phyloP scores from a whole-genome alignment of 306 rosid genomes.

The apple (Malus domestica) region ASM211411v1 NC_041789.1:21532501-21533000 shows the following conservation, averaged over 20 bases:
- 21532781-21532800: constrained; percentile 4
- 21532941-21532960: background rate
- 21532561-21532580: constrained; percentile 1
- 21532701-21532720: background rate
- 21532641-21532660: constrained; percentile 15
- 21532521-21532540: background rate
- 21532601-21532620: constrained; percentile 8
- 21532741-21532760: background rate
- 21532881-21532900: background rate
- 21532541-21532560: constrained; percentile 9
- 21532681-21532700: background rate
- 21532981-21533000: background rate
- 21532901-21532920: background rate
- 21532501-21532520: background rate
- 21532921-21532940: background rate
- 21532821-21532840: background rate
- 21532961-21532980: background rate
- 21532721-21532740: no score
- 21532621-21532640: constrained; percentile 17
- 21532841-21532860: background rate
- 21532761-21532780: constrained; percentile 4
- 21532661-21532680: background rate
- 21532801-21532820: constrained; percentile 11
- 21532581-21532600: constrained; percentile 12
- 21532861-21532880: background rate